Percentiles rank a stretch among this genome's conserved stretches.
phyloP scores from a whole-genome alignment of 2,329 filamentous ascomycete species.

The Neofusicoccum laricinum region DNA sequence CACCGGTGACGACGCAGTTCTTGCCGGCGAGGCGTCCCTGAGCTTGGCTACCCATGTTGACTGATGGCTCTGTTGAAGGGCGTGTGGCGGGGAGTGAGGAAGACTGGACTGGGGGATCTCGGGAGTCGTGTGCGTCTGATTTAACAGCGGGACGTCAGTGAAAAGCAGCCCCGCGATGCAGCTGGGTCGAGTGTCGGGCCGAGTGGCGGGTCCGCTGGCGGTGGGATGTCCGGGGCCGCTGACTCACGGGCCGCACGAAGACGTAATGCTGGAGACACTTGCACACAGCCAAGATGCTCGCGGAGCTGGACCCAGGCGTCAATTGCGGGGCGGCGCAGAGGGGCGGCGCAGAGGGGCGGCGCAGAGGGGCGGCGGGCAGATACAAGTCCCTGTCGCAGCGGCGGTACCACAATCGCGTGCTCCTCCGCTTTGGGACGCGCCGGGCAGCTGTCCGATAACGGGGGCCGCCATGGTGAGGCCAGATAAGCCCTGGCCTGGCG shows the following conservation, averaged over 20 bases:
- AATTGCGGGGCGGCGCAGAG: background rate
- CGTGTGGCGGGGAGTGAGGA: conserved; percentile 12
- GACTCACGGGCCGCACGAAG: background rate
- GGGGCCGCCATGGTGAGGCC: background rate
- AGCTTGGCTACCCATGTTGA: conserved; percentile 34
- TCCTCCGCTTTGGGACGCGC: background rate
- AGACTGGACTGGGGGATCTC: background rate
- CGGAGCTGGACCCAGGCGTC: background rate
- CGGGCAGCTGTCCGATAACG: conserved; percentile 8
- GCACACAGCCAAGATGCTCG: background rate
- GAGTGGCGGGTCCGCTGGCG: conserved; percentile 5
- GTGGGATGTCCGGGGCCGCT: conserved; percentile 8
- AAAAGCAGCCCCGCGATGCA: conserved; percentile 14
- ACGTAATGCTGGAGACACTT: background rate
- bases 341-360: background rate
- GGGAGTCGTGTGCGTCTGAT: background rate
- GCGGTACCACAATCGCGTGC: background rate
- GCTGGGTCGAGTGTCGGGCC: conserved; percentile 1
- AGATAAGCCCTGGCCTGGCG: background rate
- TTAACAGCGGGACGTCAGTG: conserved; percentile 2
- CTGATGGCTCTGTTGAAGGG: conserved; percentile 26
- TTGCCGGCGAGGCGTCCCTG: conserved; percentile 59
- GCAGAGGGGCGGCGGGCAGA: no score
- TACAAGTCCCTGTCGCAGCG: background rate
- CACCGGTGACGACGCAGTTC: conserved; percentile 77